Evolutionary conservation across 345 rosid genomes (phyloP).

Genomic region (Populus alba): DNA sequence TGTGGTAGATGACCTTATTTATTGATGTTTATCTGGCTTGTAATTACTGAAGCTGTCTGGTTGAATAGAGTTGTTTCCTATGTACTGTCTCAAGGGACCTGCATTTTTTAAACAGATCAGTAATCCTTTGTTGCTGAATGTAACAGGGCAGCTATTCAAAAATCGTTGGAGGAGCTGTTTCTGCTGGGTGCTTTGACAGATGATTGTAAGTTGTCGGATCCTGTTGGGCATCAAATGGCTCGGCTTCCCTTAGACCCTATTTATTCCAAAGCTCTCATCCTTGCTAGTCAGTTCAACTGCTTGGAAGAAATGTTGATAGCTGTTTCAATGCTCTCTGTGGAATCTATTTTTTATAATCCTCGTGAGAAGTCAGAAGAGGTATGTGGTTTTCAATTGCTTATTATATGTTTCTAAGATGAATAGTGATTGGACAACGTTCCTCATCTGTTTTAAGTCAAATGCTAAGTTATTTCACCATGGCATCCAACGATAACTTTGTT

Average conservation of each 20-base stretch:
- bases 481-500: too few species aligned
- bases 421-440: background rate
- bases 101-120: too few species aligned
- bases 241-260: slow-evolving; percentile 89
- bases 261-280: slow-evolving; percentile 80
- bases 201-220: slow-evolving; percentile 77
- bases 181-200: slow-evolving; percentile 86
- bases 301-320: slow-evolving; percentile 90
- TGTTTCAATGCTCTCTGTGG: slow-evolving; percentile 88
- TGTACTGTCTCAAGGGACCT: background rate
- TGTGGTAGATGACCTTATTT: background rate
- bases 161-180: slow-evolving; percentile 74
- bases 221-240: slow-evolving; percentile 84
- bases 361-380: slow-evolving; percentile 87
- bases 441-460: background rate
- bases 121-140: background rate
- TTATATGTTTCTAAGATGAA: slow-evolving; percentile 5
- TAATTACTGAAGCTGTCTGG: background rate
- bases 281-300: slow-evolving; percentile 79
- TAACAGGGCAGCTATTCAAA: slow-evolving; percentile 68
- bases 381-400: background rate
- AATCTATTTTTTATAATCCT: slow-evolving; percentile 76
- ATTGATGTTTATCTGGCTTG: background rate
- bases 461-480: too few species aligned
- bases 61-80: background rate